Base-by-base conservation (phyloP, 805 yeast genomes). In the Candida pseudoglaebosa region DNA sequence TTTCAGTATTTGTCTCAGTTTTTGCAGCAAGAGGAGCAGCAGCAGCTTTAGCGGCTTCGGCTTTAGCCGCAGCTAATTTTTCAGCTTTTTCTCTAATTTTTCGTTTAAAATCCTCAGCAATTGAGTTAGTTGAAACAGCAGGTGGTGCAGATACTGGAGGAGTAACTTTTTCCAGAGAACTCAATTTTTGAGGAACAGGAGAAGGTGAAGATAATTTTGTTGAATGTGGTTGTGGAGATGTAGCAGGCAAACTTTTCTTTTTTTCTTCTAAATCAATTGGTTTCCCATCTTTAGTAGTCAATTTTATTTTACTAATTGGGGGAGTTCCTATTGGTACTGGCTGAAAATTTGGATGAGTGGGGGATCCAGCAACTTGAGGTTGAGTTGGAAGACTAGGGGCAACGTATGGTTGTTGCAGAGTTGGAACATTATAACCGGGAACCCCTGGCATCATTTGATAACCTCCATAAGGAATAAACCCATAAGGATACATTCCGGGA, bases 231-330 rank as follows among this genome's bases (percentile, higher is more conserved):
- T 22, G 28, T 14, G 36, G 39, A 16, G 54, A 46, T 8, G 52
- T 40, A 8, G 61, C 46, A 20, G 52, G 48, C n/a, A 54, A 39
- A 22, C 54, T 50, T 52, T 57, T 65, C 47, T 58, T 62, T 54
- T 65, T 65, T 32, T 64, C 71, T 37, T 68, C 72, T 43, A 65
- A 63, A 43, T 67, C 70, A 28, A 67, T 59, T 32, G 56, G 64
- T 40, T 61, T 65, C 4, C 73, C 74, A 31, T 66, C 71, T 49
- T 62, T 65, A 38, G 66, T 68, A 26, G 72, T 67, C 39, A 68
- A 55, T 43, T 59, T 66, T 21, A 67, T 57, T 47, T 59, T 65
- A 34, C 48, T 33, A 19, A 43, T 20, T 29, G 47, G 41, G 19
- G 52, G 45, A 21, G 43, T 36, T 5, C 37, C 36, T 19, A 34